Base-by-base conservation (phyloP, 2,329 filamentous ascomycete genomes). In the Ceratocystis colombiana region DNA sequence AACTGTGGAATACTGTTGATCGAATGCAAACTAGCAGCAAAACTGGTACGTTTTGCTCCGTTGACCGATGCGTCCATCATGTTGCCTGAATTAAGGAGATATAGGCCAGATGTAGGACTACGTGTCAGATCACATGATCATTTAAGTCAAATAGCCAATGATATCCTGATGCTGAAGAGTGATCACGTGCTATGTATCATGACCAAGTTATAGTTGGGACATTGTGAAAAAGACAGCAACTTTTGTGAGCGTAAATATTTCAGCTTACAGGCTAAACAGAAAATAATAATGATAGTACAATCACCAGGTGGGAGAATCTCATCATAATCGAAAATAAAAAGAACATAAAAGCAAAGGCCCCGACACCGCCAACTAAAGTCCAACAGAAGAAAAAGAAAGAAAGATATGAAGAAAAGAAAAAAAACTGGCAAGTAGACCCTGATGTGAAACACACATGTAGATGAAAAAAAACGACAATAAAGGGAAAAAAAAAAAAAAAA, bases 391-490 rank as follows among this genome's bases (percentile, higher is more conserved):
- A 41, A 41, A 41, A 41, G 12, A 53, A 25, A 53, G 12, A 53
- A 25, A 53, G 12, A 53, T 20, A 3, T 53, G 25, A 20, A 61
- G 37, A 41, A 25, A 44, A 22, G 22, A 62, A 45, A 37, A 22
- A 5, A 66, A 66, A n/a, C 6, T 62, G 5, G 30, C 20, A 48
- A 63, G 5, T 20, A 45, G 15, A 25, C 22, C n/a, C 15, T 33
- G n/a, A 50, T 30, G 44, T 28, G 62, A 66, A 50, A 22, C 61
- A 33, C 25, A 20, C 64, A 25, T 15, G 61, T 48, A 30, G n/a
- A 61, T 12, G 22, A 22, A 25, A 22, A 12, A 8, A 41, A 41
- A 17, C 7, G 7, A 28, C 53, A 28, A 61, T 37, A 41, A 50
- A 50, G 25, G 20, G 20, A 4, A 61, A 30, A 48, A 15, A 46